A percentile compares a stretch with the other conserved stretches of the same genome.
Evolutionary conservation across 495 filamentous ascomycete species (phyloP).

Genomic region (Daldinia bambusicola): DNA sequence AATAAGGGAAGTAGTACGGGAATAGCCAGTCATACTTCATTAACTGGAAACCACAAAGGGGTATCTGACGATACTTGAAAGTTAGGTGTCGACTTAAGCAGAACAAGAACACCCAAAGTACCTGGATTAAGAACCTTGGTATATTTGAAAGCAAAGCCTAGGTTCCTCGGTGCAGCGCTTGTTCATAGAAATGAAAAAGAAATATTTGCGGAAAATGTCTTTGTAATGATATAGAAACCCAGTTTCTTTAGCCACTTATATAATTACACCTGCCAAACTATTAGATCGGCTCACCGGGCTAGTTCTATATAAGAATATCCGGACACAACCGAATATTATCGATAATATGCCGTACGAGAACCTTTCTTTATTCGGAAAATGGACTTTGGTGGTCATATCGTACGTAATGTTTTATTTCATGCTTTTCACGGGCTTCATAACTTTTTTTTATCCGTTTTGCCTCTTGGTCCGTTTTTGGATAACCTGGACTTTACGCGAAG

Average conservation of each 20-base stretch:
- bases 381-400: not conserved
- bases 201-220: too few relatives aligned
- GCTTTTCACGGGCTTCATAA: not conserved
- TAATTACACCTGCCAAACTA: not conserved
- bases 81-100: too few relatives aligned
- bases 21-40: too few relatives aligned
- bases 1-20: not conserved
- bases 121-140: too few relatives aligned
- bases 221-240: too few relatives aligned
- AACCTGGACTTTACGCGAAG: not conserved
- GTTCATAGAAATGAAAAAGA: too few relatives aligned
- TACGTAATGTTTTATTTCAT: constrained; percentile 4
- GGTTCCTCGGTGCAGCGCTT: too few relatives aligned
- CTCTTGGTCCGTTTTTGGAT: not conserved
- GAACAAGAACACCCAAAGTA: too few relatives aligned
- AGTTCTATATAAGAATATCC: not conserved
- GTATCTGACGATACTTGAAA: too few relatives aligned
- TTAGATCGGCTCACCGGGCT: not conserved
- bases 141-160: too few relatives aligned
- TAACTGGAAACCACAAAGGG: too few relatives aligned
- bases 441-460: not conserved
- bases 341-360: not conserved
- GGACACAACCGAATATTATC: not conserved
- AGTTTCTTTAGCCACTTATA: too few relatives aligned
- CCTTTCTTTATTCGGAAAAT: not conserved